phyloP scores from a whole-genome alignment of 179 eudicot genomes.

The Silene noctiflora region DNA sequence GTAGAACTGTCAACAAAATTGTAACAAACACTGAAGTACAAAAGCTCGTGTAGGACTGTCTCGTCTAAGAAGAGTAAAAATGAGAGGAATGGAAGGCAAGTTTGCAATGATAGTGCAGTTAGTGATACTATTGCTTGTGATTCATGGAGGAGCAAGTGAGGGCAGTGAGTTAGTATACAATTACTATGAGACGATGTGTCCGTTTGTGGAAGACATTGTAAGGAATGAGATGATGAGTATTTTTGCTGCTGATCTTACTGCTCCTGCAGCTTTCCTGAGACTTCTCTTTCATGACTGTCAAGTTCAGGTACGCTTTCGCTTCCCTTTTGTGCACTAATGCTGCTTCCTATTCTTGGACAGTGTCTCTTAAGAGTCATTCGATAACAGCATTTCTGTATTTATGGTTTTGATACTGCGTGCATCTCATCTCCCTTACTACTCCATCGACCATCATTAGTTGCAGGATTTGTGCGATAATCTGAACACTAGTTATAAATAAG shows the following conservation, averaged over 20 bases:
- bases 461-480: too few relatives aligned
- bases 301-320: conserved; percentile 31
- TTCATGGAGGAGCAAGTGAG: background rate
- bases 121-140: background rate
- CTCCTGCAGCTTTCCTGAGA: conserved; percentile 32
- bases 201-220: conserved; percentile 30
- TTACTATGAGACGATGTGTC: conserved; percentile 29
- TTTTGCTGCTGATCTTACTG: conserved; percentile 22
- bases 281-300: conserved; percentile 39
- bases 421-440: background rate
- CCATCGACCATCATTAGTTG: too few relatives aligned
- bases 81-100: conserved; percentile 9
- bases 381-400: background rate
- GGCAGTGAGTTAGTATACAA: conserved; percentile 17
- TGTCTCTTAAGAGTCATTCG: background rate
- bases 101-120: conserved; percentile 10
- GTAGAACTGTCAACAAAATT: too few relatives aligned
- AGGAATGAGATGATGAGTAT: conserved; percentile 27
- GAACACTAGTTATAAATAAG: too few relatives aligned
- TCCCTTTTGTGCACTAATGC: background rate
- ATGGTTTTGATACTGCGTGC: background rate
- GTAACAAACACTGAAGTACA: too few relatives aligned
- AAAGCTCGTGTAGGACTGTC: too few relatives aligned
- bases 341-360: background rate
- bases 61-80: background rate